Percentiles rank a stretch among this genome's conserved stretches.
Conservation (phyloP, 2,329 filamentous ascomycete species). For the Nemania sp. region DNA sequence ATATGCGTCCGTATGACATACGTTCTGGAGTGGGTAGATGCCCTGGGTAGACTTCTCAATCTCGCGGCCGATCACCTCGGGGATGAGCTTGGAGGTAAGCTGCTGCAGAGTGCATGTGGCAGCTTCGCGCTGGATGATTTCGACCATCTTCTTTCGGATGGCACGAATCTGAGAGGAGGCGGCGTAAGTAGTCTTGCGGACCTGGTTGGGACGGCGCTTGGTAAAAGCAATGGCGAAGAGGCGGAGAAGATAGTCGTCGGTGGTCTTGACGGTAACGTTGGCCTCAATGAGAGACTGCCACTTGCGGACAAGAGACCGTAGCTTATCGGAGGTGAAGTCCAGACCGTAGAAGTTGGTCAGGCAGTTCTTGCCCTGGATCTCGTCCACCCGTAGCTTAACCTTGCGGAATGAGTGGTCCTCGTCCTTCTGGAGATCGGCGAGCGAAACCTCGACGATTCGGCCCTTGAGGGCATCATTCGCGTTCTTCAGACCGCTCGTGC, state of each 20-base stretch:
- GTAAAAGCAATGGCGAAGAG: slow-evolving; percentile 99
- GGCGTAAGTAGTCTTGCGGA: slow-evolving; percentile 99
- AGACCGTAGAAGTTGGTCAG: slow-evolving; percentile 99
- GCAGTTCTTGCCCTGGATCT: slow-evolving; percentile 99
- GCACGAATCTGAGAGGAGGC: slow-evolving; percentile 94
- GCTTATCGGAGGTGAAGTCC: slow-evolving; percentile 99
- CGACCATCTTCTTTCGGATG: slow-evolving; percentile 99
- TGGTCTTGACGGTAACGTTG: slow-evolving; percentile 99
- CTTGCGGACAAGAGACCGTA: slow-evolving; percentile 98
- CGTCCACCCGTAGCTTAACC: slow-evolving; percentile 97
- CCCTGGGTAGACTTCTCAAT: slow-evolving; percentile 99
- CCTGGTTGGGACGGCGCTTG: slow-evolving; percentile 98
- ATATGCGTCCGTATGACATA: slow-evolving; percentile 51
- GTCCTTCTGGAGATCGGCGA: slow-evolving; percentile 99
- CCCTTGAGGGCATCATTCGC: slow-evolving; percentile 99
- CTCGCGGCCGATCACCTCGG: slow-evolving; percentile 98
- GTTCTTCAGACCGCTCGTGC: slow-evolving; percentile 99
- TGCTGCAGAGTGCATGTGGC: slow-evolving; percentile 91
- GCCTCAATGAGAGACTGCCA: slow-evolving; percentile 99
- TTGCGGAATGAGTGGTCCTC: slow-evolving; percentile 99
- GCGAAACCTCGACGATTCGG: slow-evolving; percentile 97
- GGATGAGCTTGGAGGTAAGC: slow-evolving; percentile 98
- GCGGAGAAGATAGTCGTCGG: slow-evolving; percentile 98
- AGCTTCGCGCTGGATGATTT: slow-evolving; percentile 98
- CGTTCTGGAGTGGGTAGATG: slow-evolving; percentile 99